These are phyloP conservation scores for Magnaporthiopsis poae DNA, from an alignment of 2,329 filamentous ascomycete species.

Conservation along the genomic window DNA sequence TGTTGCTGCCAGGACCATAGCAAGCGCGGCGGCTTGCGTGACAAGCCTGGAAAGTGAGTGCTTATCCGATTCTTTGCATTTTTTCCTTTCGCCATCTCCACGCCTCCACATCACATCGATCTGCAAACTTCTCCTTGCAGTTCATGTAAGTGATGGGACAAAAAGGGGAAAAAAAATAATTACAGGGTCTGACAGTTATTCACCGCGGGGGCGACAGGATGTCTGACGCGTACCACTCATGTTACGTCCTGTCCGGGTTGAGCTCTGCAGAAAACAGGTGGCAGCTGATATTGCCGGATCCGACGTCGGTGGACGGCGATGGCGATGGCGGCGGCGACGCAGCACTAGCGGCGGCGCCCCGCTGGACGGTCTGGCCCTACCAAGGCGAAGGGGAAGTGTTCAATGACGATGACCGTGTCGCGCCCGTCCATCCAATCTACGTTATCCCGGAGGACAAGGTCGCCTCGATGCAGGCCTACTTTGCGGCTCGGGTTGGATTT, in stretches of 20 bases:
- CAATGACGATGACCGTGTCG: conserved; percentile 60
- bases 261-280: conserved; percentile 69
- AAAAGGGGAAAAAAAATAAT: neutral
- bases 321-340: neutral
- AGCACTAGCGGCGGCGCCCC: conserved; percentile 6
- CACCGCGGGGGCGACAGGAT: conserved; percentile 34
- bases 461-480: conserved; percentile 56
- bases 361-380: conserved; percentile 39
- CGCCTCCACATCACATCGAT: neutral
- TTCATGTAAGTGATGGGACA: neutral
- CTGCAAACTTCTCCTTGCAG: neutral
- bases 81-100: conserved; percentile 8
- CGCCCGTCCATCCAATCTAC: conserved; percentile 71
- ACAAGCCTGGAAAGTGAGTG: conserved; percentile 81
- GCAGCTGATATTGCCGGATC: conserved; percentile 31
- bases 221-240: conserved; percentile 85
- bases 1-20: conserved; percentile 71
- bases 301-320: neutral
- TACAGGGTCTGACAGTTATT: neutral
- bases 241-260: conserved; percentile 79
- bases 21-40: conserved; percentile 68
- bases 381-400: conserved; percentile 51
- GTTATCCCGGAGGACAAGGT: conserved; percentile 66
- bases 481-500: conserved; percentile 47
- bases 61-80: conserved; percentile 6